phyloP scores from a whole-genome alignment of 306 rosid genomes.

The Prunus davidiana region DNA sequence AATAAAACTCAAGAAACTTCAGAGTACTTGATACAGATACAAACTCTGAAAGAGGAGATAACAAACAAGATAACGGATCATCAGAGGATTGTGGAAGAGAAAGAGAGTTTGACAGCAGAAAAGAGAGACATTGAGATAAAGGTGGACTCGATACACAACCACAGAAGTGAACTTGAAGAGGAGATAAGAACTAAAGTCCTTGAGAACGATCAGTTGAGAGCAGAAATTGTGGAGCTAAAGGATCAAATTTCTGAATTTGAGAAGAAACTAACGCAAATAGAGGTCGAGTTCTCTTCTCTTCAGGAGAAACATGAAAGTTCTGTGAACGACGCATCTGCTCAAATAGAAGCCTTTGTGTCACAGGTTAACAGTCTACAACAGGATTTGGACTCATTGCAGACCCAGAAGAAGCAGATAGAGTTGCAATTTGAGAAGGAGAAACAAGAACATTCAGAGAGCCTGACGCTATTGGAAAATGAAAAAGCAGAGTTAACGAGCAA shows the following conservation, averaged over 20 bases:
- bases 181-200: conserved; percentile 28
- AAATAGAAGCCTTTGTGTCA: conserved; percentile 39
- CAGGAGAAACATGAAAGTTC: conserved; percentile 40
- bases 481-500: conserved; percentile 48
- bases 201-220: conserved; percentile 39
- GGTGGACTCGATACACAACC: conserved; percentile 37
- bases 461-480: conserved; percentile 44
- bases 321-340: conserved; percentile 51
- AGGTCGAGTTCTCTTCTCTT: conserved; percentile 44
- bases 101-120: conserved; percentile 39
- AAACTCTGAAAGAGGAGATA: conserved; percentile 59
- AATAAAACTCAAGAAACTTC: conserved; percentile 48
- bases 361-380: conserved; percentile 51
- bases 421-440: conserved; percentile 39
- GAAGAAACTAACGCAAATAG: conserved; percentile 47
- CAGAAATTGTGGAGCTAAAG: conserved; percentile 42
- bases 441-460: conserved; percentile 47
- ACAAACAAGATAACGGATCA: conserved; percentile 43
- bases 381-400: conserved; percentile 51
- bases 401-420: conserved; percentile 55
- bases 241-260: conserved; percentile 43
- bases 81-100: conserved; percentile 48
- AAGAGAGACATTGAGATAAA: conserved; percentile 47
- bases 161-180: conserved; percentile 48
- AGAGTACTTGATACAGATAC: conserved; percentile 44